Conservation (phyloP, 2,329 filamentous ascomycete genomes). For the Aaosphaeria arxii region DNA sequence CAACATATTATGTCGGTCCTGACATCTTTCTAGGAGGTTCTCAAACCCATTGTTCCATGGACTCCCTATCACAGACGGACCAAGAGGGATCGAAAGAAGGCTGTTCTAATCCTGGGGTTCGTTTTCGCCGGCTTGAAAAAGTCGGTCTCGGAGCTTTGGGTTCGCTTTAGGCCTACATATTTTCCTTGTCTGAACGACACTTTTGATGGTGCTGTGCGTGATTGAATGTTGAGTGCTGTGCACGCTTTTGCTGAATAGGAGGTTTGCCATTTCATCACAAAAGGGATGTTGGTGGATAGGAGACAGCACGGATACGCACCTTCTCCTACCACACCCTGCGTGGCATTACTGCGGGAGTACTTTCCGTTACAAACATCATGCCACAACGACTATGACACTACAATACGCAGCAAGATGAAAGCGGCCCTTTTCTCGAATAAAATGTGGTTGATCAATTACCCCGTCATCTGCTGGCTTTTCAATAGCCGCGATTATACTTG, state of each 20-base stretch:
- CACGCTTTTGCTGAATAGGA: neutral
- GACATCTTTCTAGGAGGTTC: slow-evolving; percentile 1
- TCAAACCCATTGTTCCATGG: slow-evolving; percentile 11
- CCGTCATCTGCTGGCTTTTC: no score
- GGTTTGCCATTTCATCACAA: no score
- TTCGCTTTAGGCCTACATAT: slow-evolving; percentile 41
- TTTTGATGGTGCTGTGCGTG: neutral
- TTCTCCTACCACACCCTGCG: no score
- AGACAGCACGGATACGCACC: no score
- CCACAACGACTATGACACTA: no score
- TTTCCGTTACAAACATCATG: no score
- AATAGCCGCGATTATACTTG: no score
- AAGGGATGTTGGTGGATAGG: no score
- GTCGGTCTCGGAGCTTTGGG: slow-evolving; percentile 35
- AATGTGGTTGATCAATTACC: no score
- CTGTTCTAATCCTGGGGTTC: slow-evolving; percentile 41
- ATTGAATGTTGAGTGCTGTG: neutral
- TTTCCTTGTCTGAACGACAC: neutral
- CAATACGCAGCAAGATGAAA: no score
- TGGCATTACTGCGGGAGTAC: no score
- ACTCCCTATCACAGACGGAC: slow-evolving; percentile 30
- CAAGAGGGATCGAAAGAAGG: slow-evolving; percentile 30
- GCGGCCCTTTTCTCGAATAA: no score
- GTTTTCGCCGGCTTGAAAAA: slow-evolving; percentile 26
- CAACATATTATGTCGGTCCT: slow-evolving; percentile 8